Percentiles rank a stretch among this genome's conserved stretches.
Evolutionary conservation across 352 stramenopile species (phyloP).

Genomic region (Bremia lactucae): DNA sequence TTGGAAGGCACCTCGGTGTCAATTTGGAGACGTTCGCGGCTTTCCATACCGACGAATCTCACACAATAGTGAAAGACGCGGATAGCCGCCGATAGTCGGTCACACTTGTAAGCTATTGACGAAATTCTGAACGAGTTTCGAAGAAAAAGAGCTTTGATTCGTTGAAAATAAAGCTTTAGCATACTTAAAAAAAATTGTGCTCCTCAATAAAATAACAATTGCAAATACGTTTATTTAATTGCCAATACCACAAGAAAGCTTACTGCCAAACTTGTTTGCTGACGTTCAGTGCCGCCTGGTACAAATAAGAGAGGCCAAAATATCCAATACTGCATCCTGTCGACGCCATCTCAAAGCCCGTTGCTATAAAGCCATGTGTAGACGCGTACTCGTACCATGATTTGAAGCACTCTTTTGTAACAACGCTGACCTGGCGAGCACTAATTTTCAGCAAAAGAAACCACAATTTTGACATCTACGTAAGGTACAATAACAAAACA

Average conservation of each 20-base stretch:
- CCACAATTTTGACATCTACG: conserved; percentile 73
- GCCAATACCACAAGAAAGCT: no score
- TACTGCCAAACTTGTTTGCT: conserved; percentile 22
- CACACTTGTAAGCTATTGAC: no score
- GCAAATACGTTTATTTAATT: no score
- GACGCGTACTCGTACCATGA: conserved; percentile 69
- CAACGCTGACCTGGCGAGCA: conserved; percentile 48
- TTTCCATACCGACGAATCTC: conserved; percentile 15
- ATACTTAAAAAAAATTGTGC: no score
- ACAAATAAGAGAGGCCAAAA: conserved; percentile 48
- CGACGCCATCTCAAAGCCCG: conserved; percentile 52
- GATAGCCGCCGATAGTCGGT: no score
- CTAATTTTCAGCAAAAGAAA: conserved; percentile 69
- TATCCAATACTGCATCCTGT: conserved; percentile 56
- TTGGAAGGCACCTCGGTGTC: conserved; percentile 74
- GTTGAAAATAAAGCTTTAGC: no score
- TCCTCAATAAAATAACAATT: no score
- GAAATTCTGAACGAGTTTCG: no score
- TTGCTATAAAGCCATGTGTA: conserved; percentile 54
- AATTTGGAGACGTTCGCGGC: conserved; percentile 35
- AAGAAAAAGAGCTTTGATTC: no score
- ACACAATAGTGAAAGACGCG: background rate
- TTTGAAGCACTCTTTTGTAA: conserved; percentile 52
- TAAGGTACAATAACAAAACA: conserved; percentile 3
- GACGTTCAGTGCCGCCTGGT: conserved; percentile 34